Evolutionary conservation across 179 eudicot genomes (phyloP), one percentile per base, ranked within the genome.

Genomic region (Silene coronaria): DNA sequence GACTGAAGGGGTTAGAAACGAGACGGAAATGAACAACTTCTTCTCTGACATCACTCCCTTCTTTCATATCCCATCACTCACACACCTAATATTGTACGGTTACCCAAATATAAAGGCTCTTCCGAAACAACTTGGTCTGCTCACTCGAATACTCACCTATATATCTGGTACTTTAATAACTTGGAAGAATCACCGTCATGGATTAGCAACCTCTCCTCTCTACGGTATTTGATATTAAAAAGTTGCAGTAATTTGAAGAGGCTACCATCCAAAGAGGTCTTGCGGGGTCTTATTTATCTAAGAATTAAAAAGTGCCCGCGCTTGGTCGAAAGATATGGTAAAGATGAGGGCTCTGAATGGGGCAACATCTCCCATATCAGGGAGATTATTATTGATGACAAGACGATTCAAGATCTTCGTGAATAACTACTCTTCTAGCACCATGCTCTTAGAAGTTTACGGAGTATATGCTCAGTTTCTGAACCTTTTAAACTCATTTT

Each of bases 131-230:
- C 67, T 72, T 17, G 66, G 45, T n/a, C 30, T 24, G 32, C 58
- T 65, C 27, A 69, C 59, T 30, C 14, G 7, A 3, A 11, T 13
- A 16, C 11, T 13, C 0, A 3, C 6, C 10, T 38, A 17, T 3
- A 2, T 22, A 21, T 53, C 10, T 10, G 6, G 8, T 0, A 23
- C 5, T 76, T 58, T 42, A 30, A 4, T 5, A 58, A 45, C 16
- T 38, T 76, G 68, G 68, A 76, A 59, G 42, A 46, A 77, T 28
- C 63, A 19, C 70, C 75, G 3, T 34, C 48, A 5, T 77, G 80
- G 70, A 19, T 77, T 21, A 24, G 53, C 26, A 45, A 70, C 16
- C n/a, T 69, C 0, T 21, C 55, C 14, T 70, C 55, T 19, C 80
- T 77, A 5, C 6, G 8, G 10, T 2, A 0, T 2, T 48, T 77